A percentile compares a stretch with the other conserved stretches of the same genome.
Evolutionary conservation across 2,329 filamentous ascomycete species (phyloP).

Genomic region (Helotiales sp.): DNA sequence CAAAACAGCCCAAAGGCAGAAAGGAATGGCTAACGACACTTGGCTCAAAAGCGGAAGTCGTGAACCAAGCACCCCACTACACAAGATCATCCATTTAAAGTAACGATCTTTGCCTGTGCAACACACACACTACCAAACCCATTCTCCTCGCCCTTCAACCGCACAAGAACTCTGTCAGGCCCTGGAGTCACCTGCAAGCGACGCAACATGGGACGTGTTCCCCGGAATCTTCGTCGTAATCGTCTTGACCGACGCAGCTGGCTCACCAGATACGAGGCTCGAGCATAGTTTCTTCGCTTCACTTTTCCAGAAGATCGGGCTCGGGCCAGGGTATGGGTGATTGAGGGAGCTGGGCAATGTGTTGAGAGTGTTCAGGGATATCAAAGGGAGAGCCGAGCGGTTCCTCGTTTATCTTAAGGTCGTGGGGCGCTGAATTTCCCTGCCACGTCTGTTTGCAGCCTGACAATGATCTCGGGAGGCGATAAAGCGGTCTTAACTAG

Average conservation of each 20-base stretch:
- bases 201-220: constrained; percentile 14
- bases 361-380: constrained; percentile 59
- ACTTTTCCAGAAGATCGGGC: constrained; percentile 12
- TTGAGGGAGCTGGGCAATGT: constrained; percentile 74
- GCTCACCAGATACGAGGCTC: background rate
- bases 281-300: constrained; percentile 15
- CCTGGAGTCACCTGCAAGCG: constrained; percentile 13
- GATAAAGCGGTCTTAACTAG: too few species aligned
- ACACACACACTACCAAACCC: constrained; percentile 5
- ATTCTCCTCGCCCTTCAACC: constrained; percentile 13
- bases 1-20: too few species aligned
- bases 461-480: too few species aligned
- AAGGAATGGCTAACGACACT: too few species aligned
- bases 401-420: constrained; percentile 47
- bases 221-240: constrained; percentile 22
- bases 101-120: constrained; percentile 12
- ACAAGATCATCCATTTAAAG: constrained; percentile 16
- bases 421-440: too few species aligned
- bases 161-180: constrained; percentile 13
- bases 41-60: too few species aligned
- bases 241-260: constrained; percentile 7
- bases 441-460: too few species aligned
- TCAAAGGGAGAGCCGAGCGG: constrained; percentile 32
- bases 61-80: background rate
- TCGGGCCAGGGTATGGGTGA: constrained; percentile 22